A percentile compares a stretch with the other conserved stretches of the same genome.
phyloP scores from a whole-genome alignment of 2,329 filamentous ascomycete genomes.

The Teratosphaeria destructans region DNA sequence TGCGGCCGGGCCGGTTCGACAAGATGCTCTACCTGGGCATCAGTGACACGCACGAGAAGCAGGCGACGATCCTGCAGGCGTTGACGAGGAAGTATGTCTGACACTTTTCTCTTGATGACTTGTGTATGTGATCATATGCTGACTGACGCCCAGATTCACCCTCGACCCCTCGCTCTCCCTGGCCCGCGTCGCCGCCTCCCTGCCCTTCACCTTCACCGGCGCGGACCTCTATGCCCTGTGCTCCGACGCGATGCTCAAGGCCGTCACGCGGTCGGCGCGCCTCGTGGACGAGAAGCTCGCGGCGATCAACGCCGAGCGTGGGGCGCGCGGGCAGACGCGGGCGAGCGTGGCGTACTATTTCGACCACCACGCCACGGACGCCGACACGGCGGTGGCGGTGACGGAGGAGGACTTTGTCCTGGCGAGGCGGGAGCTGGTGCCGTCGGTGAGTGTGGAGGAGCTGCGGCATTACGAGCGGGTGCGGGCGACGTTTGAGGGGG shows the following conservation, averaged over 20 bases:
- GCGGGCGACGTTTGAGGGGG: conserved; percentile 68
- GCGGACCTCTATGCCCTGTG: conserved; percentile 96
- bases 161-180: conserved; percentile 73
- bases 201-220: conserved; percentile 94
- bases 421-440: conserved; percentile 78
- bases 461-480: conserved; percentile 84
- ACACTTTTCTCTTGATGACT: neutral
- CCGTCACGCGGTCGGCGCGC: conserved; percentile 80
- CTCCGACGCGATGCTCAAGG: conserved; percentile 97
- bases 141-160: conserved; percentile 55
- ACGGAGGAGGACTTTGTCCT: conserved; percentile 77
- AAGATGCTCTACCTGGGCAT: conserved; percentile 98
- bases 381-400: conserved; percentile 80
- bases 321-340: conserved; percentile 15
- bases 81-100: conserved; percentile 78
- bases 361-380: conserved; percentile 74
- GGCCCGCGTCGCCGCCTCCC: conserved; percentile 56
- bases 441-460: conserved; percentile 85
- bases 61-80: conserved; percentile 86
- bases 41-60: conserved; percentile 92
- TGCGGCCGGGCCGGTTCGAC: conserved; percentile 86
- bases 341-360: conserved; percentile 91
- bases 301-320: conserved; percentile 46
- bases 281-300: conserved; percentile 76
- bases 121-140: neutral